Conservation (phyloP, 805 yeast species). For the Lachancea thermotolerans region DNA sequence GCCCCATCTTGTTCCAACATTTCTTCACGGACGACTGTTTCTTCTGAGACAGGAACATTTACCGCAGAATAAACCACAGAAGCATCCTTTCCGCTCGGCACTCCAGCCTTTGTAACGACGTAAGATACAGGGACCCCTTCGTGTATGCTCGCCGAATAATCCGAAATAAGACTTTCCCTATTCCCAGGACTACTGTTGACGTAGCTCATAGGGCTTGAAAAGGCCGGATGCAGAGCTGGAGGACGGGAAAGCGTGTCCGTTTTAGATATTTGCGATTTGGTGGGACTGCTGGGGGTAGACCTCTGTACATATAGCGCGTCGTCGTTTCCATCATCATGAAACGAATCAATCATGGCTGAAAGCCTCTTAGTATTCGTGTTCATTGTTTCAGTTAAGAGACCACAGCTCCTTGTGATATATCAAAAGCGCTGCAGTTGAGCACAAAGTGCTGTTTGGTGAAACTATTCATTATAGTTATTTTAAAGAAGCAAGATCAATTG, state of each 20-base stretch:
- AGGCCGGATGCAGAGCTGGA: background rate
- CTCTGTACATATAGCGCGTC: constrained; percentile 8
- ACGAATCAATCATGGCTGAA: constrained; percentile 26
- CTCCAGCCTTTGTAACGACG: constrained; percentile 11
- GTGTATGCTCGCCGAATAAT: constrained; percentile 29
- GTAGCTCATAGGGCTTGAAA: background rate
- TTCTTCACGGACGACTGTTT: constrained; percentile 1
- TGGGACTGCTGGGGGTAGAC: background rate
- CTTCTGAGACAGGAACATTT: constrained; percentile 4
- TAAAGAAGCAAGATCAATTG: too few relatives aligned
- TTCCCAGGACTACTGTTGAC: constrained; percentile 9
- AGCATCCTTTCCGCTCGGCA: background rate
- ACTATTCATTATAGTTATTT: too few relatives aligned
- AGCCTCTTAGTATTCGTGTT: constrained; percentile 21
- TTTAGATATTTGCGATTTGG: background rate
- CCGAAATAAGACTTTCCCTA: constrained; percentile 24
- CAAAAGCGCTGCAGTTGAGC: background rate
- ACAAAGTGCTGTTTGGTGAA: too few relatives aligned
- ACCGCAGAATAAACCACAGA: constrained; percentile 3
- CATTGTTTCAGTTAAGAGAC: background rate
- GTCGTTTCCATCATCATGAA: constrained; percentile 13
- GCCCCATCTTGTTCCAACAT: background rate
- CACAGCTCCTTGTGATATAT: background rate
- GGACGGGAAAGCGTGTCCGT: background rate
- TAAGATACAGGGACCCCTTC: constrained; percentile 30